Conservation (phyloP, 352 stramenopile genomes). For the Nothophytophthora sp. region DNA sequence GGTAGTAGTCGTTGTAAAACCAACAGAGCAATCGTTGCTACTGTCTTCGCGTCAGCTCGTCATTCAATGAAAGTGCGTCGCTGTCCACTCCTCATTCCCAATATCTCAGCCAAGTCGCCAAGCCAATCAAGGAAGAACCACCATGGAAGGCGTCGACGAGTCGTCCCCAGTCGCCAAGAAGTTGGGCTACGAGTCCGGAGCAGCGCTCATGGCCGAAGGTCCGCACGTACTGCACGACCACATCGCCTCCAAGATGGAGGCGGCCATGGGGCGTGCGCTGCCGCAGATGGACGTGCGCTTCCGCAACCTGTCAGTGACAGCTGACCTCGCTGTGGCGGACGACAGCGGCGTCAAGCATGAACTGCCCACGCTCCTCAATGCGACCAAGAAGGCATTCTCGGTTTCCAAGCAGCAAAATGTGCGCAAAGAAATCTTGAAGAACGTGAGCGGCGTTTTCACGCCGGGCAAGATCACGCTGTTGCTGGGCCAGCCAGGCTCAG, state of each 20-base stretch:
- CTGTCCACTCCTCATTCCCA: too few species aligned
- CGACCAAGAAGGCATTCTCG: conserved; percentile 16
- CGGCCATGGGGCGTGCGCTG: conserved; percentile 19
- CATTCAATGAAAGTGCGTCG: too few species aligned
- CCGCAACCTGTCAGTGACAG: conserved; percentile 25
- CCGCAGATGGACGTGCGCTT: conserved; percentile 38
- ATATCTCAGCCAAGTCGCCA: too few species aligned
- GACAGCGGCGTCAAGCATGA: conserved; percentile 7
- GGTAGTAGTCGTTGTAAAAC: too few species aligned
- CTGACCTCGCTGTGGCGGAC: conserved; percentile 6
- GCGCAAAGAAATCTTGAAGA: conserved; percentile 21
- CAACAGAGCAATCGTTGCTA: too few species aligned
- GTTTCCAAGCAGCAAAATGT: conserved; percentile 5
- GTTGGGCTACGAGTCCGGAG: conserved; percentile 8
- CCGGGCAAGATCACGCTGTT: conserved; percentile 25
- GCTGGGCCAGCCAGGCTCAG: conserved; percentile 14
- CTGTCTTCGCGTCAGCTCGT: too few species aligned
- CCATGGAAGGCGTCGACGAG: too few species aligned
- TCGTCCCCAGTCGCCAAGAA: too few species aligned
- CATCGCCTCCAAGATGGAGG: conserved; percentile 15
- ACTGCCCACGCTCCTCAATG: conserved; percentile 23
- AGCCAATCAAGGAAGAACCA: too few species aligned
- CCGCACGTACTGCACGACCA: conserved; percentile 22
- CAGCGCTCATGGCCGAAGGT: conserved; percentile 16
- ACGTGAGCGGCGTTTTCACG: conserved; percentile 16